Percentiles rank a stretch among this genome's conserved stretches.
phyloP scores from a whole-genome alignment of 2,329 filamentous ascomycete genomes.

The Fusarium sp. region DNA sequence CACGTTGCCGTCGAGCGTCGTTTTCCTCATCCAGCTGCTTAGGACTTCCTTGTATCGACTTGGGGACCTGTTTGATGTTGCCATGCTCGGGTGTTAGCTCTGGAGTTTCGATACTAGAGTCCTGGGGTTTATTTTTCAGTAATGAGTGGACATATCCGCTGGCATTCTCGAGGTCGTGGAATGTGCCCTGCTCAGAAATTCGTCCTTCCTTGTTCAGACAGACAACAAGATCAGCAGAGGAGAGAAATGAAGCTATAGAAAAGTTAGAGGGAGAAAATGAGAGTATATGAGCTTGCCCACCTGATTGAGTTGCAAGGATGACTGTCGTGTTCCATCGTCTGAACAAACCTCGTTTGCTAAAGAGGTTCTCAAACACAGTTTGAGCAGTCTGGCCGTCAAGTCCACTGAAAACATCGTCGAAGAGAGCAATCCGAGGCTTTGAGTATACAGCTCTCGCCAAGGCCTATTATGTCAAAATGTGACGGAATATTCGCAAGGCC shows the following conservation, averaged over 20 bases:
- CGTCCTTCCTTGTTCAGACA: slow-evolving; percentile 32
- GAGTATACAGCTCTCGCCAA: slow-evolving; percentile 57
- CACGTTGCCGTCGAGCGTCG: slow-evolving; percentile 49
- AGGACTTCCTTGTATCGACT: slow-evolving; percentile 18
- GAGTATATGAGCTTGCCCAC: slow-evolving; percentile 10
- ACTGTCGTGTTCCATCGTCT: slow-evolving; percentile 52
- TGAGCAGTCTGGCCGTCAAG: slow-evolving; percentile 54
- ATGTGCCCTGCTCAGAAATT: slow-evolving; percentile 54
- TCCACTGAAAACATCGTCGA: slow-evolving; percentile 58
- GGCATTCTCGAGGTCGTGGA: slow-evolving; percentile 16
- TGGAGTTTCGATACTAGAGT: no score
- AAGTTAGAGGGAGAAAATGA: slow-evolving; percentile 1
- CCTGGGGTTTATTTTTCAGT: background rate
- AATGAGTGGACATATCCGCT: slow-evolving; percentile 28
- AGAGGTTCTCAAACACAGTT: slow-evolving; percentile 51
- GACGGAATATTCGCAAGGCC: background rate
- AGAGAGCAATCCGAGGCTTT: slow-evolving; percentile 49
- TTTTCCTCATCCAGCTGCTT: slow-evolving; percentile 1
- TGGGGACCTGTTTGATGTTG: background rate
- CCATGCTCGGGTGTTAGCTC: background rate
- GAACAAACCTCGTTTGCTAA: slow-evolving; percentile 48
- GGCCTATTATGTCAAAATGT: slow-evolving; percentile 45
- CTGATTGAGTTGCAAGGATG: slow-evolving; percentile 55
- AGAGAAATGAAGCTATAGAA: slow-evolving; percentile 50
- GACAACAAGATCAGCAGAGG: slow-evolving; percentile 43